Base-by-base conservation (phyloP, 176 grass and related monocot species). In the Aegilops tauschii region DNA sequence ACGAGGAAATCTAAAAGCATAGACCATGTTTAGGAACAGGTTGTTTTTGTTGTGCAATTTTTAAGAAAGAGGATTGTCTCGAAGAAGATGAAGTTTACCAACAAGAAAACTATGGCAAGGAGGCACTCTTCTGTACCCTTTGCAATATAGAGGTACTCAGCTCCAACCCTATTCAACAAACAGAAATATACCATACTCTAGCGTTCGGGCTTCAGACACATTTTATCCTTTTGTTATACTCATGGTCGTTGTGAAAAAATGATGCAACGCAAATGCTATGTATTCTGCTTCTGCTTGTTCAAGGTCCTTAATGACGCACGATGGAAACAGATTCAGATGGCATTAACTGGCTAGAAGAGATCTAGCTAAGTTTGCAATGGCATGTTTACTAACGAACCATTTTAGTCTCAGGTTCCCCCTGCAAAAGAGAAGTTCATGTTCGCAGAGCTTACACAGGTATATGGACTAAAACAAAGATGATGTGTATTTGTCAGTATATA, bases 71-170 rank as follows among this genome's bases (percentile, higher is more conserved):
- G 62, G 94, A 98, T 76, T 98, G 94, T 73, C 87, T 83, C 76
- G 87, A 96, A 89, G 83, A 68, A 29, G 88, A 98, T 73, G 89
- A 92, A 68, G 85, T 59, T 85, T 86, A 96, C 69, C 69, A 93
- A 80, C 90, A 96, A 76, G 83, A 88, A 63, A 89, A 89, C 50
- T 80, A 83, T 81, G 88, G 78, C 7, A 92, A 98, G 63, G 97
- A 98, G 82, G 90, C 94, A 76, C 91, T 98, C 40, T 98, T 98
- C 86, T 98, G 97, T 72, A 96, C 92, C 63, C 86, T 98, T 81
- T 98, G 97, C 77, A 93, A 94, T n/a, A 87, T 90, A 2, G 90
- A 98, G 97, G 97, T 98, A 91, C 27, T 63, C 5, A 61, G 3
- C 45, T 77, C 65, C 27, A 54, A 61, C 9, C 52, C 42, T 56